These are phyloP conservation scores for Colletotrichum karsti DNA, from an alignment of 2,329 filamentous ascomycete species.

Conservation along the genomic window DNA sequence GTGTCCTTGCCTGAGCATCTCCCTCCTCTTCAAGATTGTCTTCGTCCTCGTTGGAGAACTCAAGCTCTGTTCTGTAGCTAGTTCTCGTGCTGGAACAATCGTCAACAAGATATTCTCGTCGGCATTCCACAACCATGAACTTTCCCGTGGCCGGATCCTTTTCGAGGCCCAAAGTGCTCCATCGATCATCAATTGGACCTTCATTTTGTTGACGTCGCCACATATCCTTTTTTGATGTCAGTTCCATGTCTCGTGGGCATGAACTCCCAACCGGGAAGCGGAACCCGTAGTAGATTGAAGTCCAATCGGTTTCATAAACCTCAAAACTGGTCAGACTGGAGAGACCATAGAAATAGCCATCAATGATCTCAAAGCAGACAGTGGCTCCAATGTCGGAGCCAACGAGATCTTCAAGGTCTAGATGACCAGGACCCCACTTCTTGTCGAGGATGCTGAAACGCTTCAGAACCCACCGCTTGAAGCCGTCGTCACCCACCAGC, in stretches of 20 bases:
- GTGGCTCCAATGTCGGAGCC: slow-evolving; percentile 73
- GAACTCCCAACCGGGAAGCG: slow-evolving; percentile 65
- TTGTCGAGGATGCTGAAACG: slow-evolving; percentile 55
- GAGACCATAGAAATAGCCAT: slow-evolving; percentile 73
- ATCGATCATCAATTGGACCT: slow-evolving; percentile 78
- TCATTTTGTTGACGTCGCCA: slow-evolving; percentile 75
- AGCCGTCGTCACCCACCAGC: slow-evolving; percentile 58
- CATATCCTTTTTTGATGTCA: slow-evolving; percentile 54
- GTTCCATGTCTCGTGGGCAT: slow-evolving; percentile 44
- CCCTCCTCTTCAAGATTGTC: not conserved
- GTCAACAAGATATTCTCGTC: slow-evolving; percentile 70
- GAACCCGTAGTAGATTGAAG: slow-evolving; percentile 74
- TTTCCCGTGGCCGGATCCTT: slow-evolving; percentile 66
- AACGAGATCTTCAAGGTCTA: slow-evolving; percentile 66
- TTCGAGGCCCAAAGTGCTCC: slow-evolving; percentile 72
- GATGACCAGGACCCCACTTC: slow-evolving; percentile 49
- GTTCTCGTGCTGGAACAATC: slow-evolving; percentile 68
- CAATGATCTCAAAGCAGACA: slow-evolving; percentile 76
- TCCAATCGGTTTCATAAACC: slow-evolving; percentile 71
- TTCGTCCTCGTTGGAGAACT: slow-evolving; percentile 43
- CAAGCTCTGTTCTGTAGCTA: slow-evolving; percentile 69
- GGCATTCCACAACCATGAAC: slow-evolving; percentile 71
- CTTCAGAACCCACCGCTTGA: slow-evolving; percentile 69
- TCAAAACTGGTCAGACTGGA: slow-evolving; percentile 72
- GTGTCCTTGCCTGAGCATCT: slow-evolving; percentile 31